Percentiles rank a stretch among this genome's conserved stretches.
Evolutionary conservation across 2,329 filamentous ascomycete genomes (phyloP).

Genomic region (Plenodomus tracheiphilus): DNA sequence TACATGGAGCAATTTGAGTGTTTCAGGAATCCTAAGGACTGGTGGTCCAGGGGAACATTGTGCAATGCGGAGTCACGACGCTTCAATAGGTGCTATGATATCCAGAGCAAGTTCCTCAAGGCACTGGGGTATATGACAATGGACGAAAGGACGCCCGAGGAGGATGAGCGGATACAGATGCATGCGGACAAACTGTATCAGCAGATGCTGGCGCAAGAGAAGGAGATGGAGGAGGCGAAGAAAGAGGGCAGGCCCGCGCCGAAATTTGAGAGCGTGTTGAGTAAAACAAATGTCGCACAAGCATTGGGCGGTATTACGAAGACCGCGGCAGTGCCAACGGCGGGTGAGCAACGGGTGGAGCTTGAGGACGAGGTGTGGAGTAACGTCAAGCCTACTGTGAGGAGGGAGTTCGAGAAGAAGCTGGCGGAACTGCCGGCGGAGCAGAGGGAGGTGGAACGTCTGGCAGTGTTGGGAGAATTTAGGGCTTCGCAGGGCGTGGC

Average conservation of each 20-base stretch:
- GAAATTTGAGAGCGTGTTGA: constrained; percentile 61
- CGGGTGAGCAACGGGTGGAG: constrained; percentile 3
- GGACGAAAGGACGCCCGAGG: constrained; percentile 66
- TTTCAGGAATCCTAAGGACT: constrained; percentile 69
- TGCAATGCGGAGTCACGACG: constrained; percentile 75
- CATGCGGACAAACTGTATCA: constrained; percentile 91
- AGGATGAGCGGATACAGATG: constrained; percentile 87
- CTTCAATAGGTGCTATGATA: constrained; percentile 85
- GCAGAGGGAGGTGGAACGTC: constrained; percentile 40
- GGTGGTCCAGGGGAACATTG: constrained; percentile 72
- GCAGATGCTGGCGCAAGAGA: constrained; percentile 82
- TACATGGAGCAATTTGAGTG: constrained; percentile 83
- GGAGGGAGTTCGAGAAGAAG: constrained; percentile 38
- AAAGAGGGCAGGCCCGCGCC: constrained; percentile 58
- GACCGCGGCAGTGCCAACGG: constrained; percentile 5
- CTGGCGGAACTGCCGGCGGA: constrained; percentile 32
- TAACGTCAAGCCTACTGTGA: constrained; percentile 34
- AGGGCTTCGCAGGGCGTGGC: constrained; percentile 33
- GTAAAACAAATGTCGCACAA: constrained; percentile 36
- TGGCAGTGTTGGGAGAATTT: constrained; percentile 41
- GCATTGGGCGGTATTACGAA: constrained; percentile 25
- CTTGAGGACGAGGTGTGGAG: constrained; percentile 33
- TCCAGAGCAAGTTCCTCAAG: constrained; percentile 89
- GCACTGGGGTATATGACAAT: constrained; percentile 82
- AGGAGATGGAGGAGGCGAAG: constrained; percentile 70